These are phyloP conservation scores for Metschnikowia baotianmanensis DNA, from an alignment of 805 yeast species.

Conservation along the genomic window DNA sequence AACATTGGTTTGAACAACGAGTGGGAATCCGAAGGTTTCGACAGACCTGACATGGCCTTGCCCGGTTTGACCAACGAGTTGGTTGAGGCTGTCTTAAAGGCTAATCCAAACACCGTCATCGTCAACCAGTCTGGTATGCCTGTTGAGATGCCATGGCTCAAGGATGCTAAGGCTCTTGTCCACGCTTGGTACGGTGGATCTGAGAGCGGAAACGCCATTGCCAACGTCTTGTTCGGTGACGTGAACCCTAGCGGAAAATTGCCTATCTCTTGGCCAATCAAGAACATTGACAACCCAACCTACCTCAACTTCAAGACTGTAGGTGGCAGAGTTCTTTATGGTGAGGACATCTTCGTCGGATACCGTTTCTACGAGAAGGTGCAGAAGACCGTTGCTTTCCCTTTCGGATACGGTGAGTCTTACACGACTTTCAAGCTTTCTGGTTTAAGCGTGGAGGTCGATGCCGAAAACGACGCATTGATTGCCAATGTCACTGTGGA, in stretches of 20 bases:
- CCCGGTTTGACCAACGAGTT: conserved; percentile 29
- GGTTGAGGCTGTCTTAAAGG: conserved; percentile 25
- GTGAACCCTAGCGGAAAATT: conserved; percentile 33
- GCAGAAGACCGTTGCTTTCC: conserved; percentile 27
- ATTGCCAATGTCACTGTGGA: conserved; percentile 20
- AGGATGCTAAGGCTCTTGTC: conserved; percentile 24
- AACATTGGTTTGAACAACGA: conserved; percentile 28
- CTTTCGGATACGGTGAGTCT: conserved; percentile 33
- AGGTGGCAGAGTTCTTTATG: conserved; percentile 31
- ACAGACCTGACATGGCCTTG: conserved; percentile 29
- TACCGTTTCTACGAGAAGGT: conserved; percentile 32
- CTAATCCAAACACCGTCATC: conserved; percentile 29
- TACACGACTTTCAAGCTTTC: conserved; percentile 28
- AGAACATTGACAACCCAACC: conserved; percentile 27
- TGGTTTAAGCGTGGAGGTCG: conserved; percentile 18
- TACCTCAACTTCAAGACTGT: conserved; percentile 29
- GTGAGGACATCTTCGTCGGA: conserved; percentile 34
- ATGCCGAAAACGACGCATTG: conserved; percentile 18
- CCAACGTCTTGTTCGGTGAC: conserved; percentile 34
- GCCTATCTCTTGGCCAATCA: conserved; percentile 25
- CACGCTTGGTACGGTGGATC: conserved; percentile 40
- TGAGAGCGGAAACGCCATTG: conserved; percentile 32
- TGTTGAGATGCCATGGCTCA: conserved; percentile 31
- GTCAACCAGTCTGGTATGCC: conserved; percentile 38
- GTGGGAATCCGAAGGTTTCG: conserved; percentile 34